Evolutionary conservation across 129 eudicot genomes (phyloP).

Genomic region (Chrysanthemum seticuspe): DNA sequence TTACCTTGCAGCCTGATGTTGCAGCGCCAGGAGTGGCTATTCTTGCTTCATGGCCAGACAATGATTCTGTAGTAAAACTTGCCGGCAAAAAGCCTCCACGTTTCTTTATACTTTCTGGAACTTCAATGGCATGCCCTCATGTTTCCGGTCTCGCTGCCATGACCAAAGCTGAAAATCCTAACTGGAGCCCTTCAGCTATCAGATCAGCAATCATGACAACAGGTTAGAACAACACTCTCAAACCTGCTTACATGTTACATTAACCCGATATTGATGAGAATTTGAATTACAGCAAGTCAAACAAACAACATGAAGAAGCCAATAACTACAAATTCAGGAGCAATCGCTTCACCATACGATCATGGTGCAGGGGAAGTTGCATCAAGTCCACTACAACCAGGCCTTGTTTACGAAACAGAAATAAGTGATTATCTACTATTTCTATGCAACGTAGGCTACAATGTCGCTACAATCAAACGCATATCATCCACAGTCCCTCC

Average conservation of each 20-base stretch:
- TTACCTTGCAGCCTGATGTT: slow-evolving; percentile 70
- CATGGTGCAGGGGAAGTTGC: slow-evolving; percentile 81
- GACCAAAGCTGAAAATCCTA: slow-evolving; percentile 61
- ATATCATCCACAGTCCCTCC: slow-evolving; percentile 46
- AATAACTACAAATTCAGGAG: slow-evolving; percentile 47
- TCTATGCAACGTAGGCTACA: slow-evolving; percentile 64
- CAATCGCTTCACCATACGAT: slow-evolving; percentile 72
- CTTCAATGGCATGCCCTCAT: slow-evolving; percentile 93
- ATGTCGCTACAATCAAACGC: slow-evolving; percentile 41
- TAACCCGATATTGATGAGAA: background rate
- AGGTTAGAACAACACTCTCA: slow-evolving; percentile 36
- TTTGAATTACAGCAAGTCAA: slow-evolving; percentile 59
- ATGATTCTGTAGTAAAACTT: slow-evolving; percentile 40
- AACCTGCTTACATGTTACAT: too few species aligned
- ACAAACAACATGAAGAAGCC: slow-evolving; percentile 56
- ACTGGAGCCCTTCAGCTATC: slow-evolving; percentile 71
- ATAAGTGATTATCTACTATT: slow-evolving; percentile 44
- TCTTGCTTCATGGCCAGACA: slow-evolving; percentile 81
- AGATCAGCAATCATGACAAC: slow-evolving; percentile 91
- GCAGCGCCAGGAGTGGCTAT: slow-evolving; percentile 91
- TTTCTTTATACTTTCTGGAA: slow-evolving; percentile 67
- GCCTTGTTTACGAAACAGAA: slow-evolving; percentile 66
- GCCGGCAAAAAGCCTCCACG: slow-evolving; percentile 42
- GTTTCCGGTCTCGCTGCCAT: slow-evolving; percentile 73
- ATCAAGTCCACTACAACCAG: slow-evolving; percentile 58